Evolutionary conservation across 1,139 yeast genomes (phyloP).

Genomic region (Debaryomyces coudertii): DNA sequence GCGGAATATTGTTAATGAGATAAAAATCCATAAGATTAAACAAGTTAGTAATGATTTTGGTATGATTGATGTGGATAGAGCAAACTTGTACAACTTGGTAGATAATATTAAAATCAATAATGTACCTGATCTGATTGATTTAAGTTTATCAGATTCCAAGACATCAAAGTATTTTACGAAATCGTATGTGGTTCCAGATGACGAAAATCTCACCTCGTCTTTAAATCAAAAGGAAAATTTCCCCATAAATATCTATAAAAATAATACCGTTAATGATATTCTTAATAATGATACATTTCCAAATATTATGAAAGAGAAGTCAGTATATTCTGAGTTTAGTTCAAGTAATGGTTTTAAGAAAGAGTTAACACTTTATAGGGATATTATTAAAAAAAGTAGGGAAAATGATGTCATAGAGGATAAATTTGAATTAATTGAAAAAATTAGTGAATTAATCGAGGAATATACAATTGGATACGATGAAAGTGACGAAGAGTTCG

Average conservation of each 20-base stretch:
- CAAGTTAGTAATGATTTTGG: background rate
- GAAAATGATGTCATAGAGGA: slow-evolving; percentile 57
- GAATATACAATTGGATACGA: slow-evolving; percentile 64
- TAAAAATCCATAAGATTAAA: slow-evolving; percentile 22
- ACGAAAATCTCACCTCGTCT: slow-evolving; percentile 6
- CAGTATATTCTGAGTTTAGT: slow-evolving; percentile 43
- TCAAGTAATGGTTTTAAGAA: slow-evolving; percentile 40
- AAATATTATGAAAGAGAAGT: slow-evolving; percentile 15
- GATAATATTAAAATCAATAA: slow-evolving; percentile 1
- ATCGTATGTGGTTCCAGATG: slow-evolving; percentile 18
- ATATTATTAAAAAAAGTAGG: slow-evolving; percentile 44
- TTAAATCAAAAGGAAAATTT: slow-evolving; percentile 14
- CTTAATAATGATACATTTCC: slow-evolving; percentile 41
- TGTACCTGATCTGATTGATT: slow-evolving; percentile 11
- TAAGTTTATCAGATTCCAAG: slow-evolving; percentile 12
- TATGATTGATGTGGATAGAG: slow-evolving; percentile 5
- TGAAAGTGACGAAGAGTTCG: slow-evolving; percentile 42
- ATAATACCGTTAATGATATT: slow-evolving; percentile 25
- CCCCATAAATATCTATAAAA: slow-evolving; percentile 23
- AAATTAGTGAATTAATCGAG: slow-evolving; percentile 49
- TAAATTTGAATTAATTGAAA: slow-evolving; percentile 65
- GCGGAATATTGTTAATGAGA: slow-evolving; percentile 41
- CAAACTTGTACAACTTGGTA: slow-evolving; percentile 1
- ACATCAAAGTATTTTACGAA: slow-evolving; percentile 20
- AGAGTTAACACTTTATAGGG: slow-evolving; percentile 51